A percentile compares a stretch with the other conserved stretches of the same genome.
Evolutionary conservation across 495 filamentous ascomycete genomes (phyloP).

Genomic region (Tuber magnatum): DNA sequence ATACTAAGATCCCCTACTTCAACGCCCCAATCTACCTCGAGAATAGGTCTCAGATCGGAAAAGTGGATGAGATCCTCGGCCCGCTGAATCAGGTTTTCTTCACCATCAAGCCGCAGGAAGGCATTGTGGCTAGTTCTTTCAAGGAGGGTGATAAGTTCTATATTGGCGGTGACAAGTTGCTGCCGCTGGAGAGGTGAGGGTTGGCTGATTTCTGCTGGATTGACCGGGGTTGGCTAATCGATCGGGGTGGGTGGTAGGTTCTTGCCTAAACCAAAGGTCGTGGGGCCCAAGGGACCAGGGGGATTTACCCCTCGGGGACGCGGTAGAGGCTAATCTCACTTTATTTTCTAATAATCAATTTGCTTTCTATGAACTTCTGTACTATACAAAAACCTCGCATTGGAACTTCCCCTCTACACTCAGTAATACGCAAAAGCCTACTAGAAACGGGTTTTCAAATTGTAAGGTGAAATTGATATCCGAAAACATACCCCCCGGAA

Average conservation of each 20-base stretch:
- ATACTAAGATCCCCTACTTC: constrained; percentile 96
- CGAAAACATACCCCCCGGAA: neutral
- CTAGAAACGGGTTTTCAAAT: neutral
- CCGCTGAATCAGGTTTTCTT: constrained; percentile 94
- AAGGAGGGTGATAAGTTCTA: constrained; percentile 94
- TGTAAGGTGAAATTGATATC: neutral
- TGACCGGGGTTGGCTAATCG: neutral
- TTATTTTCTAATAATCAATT: neutral
- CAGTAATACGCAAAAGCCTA: neutral
- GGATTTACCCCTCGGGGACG: constrained; percentile 32
- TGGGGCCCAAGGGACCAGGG: constrained; percentile 49
- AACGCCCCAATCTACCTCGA: constrained; percentile 97
- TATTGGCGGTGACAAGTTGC: constrained; percentile 86
- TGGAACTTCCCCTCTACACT: neutral
- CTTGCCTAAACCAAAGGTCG: constrained; percentile 83
- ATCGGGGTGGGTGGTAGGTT: constrained; percentile 50
- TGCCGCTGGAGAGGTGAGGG: constrained; percentile 73
- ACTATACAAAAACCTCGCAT: neutral
- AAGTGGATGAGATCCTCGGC: constrained; percentile 81
- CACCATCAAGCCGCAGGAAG: constrained; percentile 92
- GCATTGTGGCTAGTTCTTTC: constrained; percentile 90
- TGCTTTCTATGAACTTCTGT: neutral
- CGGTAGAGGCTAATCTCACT: constrained; percentile 17
- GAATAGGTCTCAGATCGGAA: constrained; percentile 87
- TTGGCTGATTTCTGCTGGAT: constrained; percentile 1